Conservation (phyloP, 306 rosid species). For the Psophocarpus tetragonolobus region DNA sequence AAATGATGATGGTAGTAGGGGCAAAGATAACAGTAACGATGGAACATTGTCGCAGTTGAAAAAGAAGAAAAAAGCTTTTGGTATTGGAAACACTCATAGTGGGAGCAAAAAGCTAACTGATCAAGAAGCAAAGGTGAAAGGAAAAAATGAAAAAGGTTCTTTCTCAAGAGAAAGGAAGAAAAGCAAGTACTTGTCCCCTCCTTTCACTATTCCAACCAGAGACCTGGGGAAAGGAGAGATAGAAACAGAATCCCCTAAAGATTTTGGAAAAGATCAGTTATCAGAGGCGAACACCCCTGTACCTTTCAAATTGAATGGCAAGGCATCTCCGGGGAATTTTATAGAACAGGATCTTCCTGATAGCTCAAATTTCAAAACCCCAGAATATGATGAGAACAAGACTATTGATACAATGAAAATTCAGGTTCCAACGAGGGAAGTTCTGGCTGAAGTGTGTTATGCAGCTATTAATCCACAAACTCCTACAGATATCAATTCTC, state of each 20-base stretch:
- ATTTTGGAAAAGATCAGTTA: conserved; percentile 27
- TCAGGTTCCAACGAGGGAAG: conserved; percentile 36
- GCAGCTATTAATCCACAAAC: conserved; percentile 44
- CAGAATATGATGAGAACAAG: conserved; percentile 33
- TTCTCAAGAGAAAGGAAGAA: conserved; percentile 66
- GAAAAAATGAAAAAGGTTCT: conserved; percentile 36
- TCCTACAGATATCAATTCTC: conserved; percentile 25
- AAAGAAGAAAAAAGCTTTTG: conserved; percentile 35
- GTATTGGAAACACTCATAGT: conserved; percentile 16
- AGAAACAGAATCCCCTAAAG: conserved; percentile 38
- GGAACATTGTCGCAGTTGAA: conserved; percentile 29
- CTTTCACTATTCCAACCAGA: conserved; percentile 51
- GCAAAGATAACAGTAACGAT: conserved; percentile 34
- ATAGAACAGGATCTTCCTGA: conserved; percentile 18
- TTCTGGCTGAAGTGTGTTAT: conserved; percentile 46
- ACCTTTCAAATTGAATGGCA: conserved; percentile 20
- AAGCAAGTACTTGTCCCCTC: conserved; percentile 83
- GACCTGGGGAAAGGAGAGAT: conserved; percentile 47
- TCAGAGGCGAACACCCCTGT: conserved; percentile 45
- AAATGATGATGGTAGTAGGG: conserved; percentile 31
- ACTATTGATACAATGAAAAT: conserved; percentile 44
- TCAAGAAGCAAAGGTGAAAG: conserved; percentile 28
- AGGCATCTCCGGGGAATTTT: conserved; percentile 31
- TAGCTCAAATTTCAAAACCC: conserved; percentile 33
- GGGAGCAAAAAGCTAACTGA: conserved; percentile 29